Percentiles rank a stretch among this genome's conserved stretches.
phyloP scores from a whole-genome alignment of 306 rosid species.

The Bauhinia variegata region DNA sequence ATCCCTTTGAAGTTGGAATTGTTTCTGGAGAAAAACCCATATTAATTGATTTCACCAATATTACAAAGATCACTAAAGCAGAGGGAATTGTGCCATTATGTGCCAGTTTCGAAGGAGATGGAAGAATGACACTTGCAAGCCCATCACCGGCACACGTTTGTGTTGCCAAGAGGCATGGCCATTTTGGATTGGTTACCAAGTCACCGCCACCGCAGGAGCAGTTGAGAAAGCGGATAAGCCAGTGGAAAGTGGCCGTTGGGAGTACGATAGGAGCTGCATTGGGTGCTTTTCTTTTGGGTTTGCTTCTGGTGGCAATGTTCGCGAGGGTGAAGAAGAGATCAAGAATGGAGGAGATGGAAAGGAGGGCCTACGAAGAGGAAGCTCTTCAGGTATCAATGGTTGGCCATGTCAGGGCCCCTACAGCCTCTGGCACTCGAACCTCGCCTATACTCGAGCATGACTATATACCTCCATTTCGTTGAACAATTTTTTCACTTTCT shows the following conservation, averaged over 20 bases:
- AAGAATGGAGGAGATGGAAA: slow-evolving; percentile 84
- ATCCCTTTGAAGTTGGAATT: slow-evolving; percentile 84
- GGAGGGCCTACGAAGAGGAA: slow-evolving; percentile 94
- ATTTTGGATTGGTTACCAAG: slow-evolving; percentile 77
- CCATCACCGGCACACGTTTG: slow-evolving; percentile 58
- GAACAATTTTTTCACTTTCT: slow-evolving; percentile 27
- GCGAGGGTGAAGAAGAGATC: slow-evolving; percentile 86
- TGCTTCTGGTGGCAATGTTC: slow-evolving; percentile 91
- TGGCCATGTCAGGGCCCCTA: slow-evolving; percentile 94
- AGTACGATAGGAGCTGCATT: slow-evolving; percentile 80
- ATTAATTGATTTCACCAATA: slow-evolving; percentile 66
- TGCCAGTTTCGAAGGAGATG: slow-evolving; percentile 80
- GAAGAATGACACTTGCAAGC: slow-evolving; percentile 68
- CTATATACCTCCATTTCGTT: slow-evolving; percentile 59
- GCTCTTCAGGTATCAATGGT: slow-evolving; percentile 98
- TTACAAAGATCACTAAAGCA: slow-evolving; percentile 41
- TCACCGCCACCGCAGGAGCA: slow-evolving; percentile 49
- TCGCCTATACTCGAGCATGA: slow-evolving; percentile 65
- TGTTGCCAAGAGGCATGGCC: slow-evolving; percentile 77
- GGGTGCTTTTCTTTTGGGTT: slow-evolving; percentile 77
- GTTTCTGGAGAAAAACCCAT: slow-evolving; percentile 65
- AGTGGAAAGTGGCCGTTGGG: slow-evolving; percentile 86
- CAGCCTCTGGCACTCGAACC: slow-evolving; percentile 69
- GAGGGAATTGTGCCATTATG: slow-evolving; percentile 56
- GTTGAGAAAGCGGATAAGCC: slow-evolving; percentile 54